Percentiles rank a stretch among this genome's conserved stretches.
Evolutionary conservation across 2,329 filamentous ascomycete genomes (phyloP).

Genomic region (Venturiaceae sp.): DNA sequence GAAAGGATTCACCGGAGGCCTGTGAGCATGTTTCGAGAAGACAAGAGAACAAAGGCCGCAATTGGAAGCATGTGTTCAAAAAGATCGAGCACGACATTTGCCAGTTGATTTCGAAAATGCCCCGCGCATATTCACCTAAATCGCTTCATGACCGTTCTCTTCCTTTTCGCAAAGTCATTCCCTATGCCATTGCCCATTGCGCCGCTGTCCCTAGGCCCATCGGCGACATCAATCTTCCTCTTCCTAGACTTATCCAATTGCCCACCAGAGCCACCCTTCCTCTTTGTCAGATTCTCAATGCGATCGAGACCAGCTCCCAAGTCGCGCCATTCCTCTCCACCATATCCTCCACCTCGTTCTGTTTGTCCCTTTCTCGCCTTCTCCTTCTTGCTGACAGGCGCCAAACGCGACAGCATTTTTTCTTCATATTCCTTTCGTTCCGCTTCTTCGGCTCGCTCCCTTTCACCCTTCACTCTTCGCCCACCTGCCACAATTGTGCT

Average conservation of each 20-base stretch:
- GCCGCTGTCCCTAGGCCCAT: conserved; percentile 59
- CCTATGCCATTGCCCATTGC: conserved; percentile 48
- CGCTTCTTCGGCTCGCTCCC: conserved; percentile 65
- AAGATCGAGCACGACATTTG: neutral
- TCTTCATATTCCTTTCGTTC: conserved; percentile 86
- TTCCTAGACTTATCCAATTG: conserved; percentile 80
- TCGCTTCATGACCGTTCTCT: conserved; percentile 33
- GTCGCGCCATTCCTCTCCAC: conserved; percentile 87
- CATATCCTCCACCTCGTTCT: conserved; percentile 45
- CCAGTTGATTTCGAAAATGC: neutral
- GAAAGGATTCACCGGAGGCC: neutral
- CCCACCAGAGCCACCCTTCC: conserved; percentile 48
- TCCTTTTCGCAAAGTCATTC: conserved; percentile 62
- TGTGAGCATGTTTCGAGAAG: neutral
- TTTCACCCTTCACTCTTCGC: conserved; percentile 65
- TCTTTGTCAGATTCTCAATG: conserved; percentile 72
- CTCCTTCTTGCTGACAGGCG: conserved; percentile 83
- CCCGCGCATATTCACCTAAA: neutral
- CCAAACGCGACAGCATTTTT: conserved; percentile 78
- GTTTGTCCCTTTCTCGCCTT: conserved; percentile 49
- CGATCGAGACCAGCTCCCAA: conserved; percentile 78
- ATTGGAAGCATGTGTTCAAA: neutral
- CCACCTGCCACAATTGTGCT: conserved; percentile 77
- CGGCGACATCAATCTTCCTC: conserved; percentile 52
- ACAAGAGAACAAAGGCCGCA: too few relatives aligned